phyloP scores from a whole-genome alignment of 2,329 filamentous ascomycete species.

The Arthrobotrys entomopaga region DNA sequence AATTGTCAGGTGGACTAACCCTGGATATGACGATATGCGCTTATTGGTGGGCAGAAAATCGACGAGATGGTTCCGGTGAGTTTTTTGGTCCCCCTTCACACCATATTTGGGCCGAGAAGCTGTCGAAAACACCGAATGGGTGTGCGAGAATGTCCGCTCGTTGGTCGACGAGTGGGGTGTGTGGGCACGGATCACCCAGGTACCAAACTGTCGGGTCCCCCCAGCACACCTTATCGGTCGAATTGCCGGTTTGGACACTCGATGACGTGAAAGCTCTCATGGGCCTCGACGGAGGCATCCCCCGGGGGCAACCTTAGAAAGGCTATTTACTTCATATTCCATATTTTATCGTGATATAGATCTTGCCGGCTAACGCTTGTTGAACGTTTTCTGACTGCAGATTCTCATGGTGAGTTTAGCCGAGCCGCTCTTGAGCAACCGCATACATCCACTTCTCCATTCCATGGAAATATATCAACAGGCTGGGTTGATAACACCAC shows the following conservation, averaged over 20 bases:
- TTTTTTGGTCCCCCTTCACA: constrained; percentile 42
- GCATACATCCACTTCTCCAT: constrained; percentile 34
- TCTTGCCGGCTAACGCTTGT: constrained; percentile 32
- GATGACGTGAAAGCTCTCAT: constrained; percentile 39
- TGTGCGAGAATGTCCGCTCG: constrained; percentile 31
- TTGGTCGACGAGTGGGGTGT: constrained; percentile 39
- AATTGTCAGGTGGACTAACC: constrained; percentile 52
- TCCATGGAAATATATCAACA: constrained; percentile 22
- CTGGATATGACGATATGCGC: constrained; percentile 16
- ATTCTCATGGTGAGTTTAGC: constrained; percentile 55
- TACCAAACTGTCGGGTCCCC: constrained; percentile 54
- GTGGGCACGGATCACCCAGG: constrained; percentile 52
- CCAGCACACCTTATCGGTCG: constrained; percentile 46
- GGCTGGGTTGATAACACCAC: constrained; percentile 31
- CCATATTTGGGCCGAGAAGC: constrained; percentile 31
- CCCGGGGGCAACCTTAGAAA: constrained; percentile 15
- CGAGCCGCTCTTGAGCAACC: constrained; percentile 32
- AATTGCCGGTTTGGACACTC: constrained; percentile 45
- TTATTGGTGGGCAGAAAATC: constrained; percentile 54
- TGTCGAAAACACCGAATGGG: constrained; percentile 17
- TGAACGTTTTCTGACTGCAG: constrained; percentile 32
- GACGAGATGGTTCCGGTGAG: constrained; percentile 55
- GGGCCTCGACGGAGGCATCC: background rate
- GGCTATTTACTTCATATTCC: constrained; percentile 24
- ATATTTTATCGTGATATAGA: constrained; percentile 20